phyloP scores from a whole-genome alignment of 352 stramenopile genomes.

The Phytopythium sindhum region DNA sequence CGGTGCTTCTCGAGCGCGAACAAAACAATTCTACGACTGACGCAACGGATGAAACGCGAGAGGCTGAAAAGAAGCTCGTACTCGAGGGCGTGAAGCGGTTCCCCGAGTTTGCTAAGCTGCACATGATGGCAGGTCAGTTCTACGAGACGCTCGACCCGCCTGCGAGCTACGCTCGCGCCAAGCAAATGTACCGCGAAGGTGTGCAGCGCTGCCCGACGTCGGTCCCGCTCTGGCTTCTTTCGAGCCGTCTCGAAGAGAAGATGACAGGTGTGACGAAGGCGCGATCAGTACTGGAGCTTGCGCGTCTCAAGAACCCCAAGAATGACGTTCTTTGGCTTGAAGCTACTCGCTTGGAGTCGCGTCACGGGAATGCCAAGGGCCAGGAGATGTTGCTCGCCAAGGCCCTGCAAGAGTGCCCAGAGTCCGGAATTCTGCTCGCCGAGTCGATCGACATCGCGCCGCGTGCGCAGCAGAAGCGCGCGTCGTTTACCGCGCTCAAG shows the following conservation, averaged over 20 bases:
- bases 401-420: constrained; percentile 96
- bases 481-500: constrained; percentile 95
- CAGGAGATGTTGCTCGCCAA: constrained; percentile 96
- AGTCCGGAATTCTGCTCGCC: constrained; percentile 93
- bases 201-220: constrained; percentile 92
- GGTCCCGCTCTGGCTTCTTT: constrained; percentile 93
- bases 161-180: constrained; percentile 61
- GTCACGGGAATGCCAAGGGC: constrained; percentile 91
- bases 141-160: constrained; percentile 61
- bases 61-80: constrained; percentile 84
- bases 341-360: constrained; percentile 92
- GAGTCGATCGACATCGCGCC: constrained; percentile 95
- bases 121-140: constrained; percentile 98
- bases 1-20: constrained; percentile 95
- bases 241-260: constrained; percentile 92
- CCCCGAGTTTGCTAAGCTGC: constrained; percentile 92
- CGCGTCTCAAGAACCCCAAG: constrained; percentile 94
- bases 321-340: constrained; percentile 96
- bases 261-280: constrained; percentile 93
- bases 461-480: constrained; percentile 94
- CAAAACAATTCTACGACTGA: constrained; percentile 11
- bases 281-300: constrained; percentile 95
- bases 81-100: constrained; percentile 90
- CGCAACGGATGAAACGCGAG: constrained; percentile 28
- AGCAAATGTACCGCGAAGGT: constrained; percentile 92